Evolutionary conservation across 345 rosid genomes (phyloP).

Genomic region (Brassica nigra): DNA sequence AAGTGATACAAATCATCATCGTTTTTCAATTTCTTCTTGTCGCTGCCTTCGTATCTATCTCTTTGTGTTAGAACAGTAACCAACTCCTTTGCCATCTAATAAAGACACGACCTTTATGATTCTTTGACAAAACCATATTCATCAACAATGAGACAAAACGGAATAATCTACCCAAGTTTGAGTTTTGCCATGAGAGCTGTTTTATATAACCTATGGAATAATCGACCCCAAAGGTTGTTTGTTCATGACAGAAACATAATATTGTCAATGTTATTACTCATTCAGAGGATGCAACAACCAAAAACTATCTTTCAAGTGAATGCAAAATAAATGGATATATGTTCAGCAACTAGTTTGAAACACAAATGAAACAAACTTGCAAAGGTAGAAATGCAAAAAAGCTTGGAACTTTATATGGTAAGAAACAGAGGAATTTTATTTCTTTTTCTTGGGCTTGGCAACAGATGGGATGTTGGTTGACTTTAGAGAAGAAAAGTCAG

Average conservation of each 20-base stretch:
- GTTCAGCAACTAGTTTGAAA: not conserved
- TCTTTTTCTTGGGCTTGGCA: not conserved
- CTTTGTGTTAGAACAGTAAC: not conserved
- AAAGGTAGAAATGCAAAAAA: constrained; percentile 1
- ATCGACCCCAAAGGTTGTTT: constrained; percentile 11
- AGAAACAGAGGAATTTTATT: constrained; percentile 1
- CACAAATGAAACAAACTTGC: not conserved
- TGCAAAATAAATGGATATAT: not conserved
- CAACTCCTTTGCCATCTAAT: not conserved
- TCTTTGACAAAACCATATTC: not conserved
- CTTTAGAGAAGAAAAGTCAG: not conserved
- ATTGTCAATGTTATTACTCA: constrained; percentile 6
- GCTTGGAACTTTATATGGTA: not conserved
- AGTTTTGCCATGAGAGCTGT: not conserved
- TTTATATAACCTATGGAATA: not conserved
- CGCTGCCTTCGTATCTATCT: not conserved
- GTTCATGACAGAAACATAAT: constrained; percentile 1
- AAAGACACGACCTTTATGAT: not conserved
- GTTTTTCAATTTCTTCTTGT: not conserved
- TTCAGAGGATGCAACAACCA: not conserved
- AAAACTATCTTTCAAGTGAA: not conserved
- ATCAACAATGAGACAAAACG: not conserved
- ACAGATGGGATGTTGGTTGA: not conserved
- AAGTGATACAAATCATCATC: not conserved
- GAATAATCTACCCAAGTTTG: not conserved